Evolutionary conservation across 2,329 filamentous ascomycete species (phyloP).

Genomic region (Plenodomus biglobosus): DNA sequence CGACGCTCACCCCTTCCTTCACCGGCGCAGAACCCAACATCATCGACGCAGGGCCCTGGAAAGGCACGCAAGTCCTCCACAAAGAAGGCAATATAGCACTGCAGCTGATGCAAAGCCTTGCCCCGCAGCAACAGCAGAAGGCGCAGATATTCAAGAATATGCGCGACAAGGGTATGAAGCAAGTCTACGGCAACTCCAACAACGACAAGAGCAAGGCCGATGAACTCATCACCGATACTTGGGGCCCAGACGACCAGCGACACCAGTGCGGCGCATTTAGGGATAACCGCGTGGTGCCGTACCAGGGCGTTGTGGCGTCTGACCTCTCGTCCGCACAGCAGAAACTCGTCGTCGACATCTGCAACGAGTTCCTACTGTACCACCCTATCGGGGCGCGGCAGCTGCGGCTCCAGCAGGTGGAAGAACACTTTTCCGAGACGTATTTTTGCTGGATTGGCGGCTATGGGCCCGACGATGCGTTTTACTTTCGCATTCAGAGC

Average conservation of each 20-base stretch:
- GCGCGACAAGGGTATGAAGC: conserved; percentile 66
- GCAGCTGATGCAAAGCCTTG: conserved; percentile 68
- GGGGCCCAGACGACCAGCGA: conserved; percentile 80
- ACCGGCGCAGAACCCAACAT: conserved; percentile 78
- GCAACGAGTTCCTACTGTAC: conserved; percentile 68
- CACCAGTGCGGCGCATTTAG: conserved; percentile 77
- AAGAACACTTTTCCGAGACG: conserved; percentile 65
- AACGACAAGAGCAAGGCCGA: conserved; percentile 35
- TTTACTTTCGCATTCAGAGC: conserved; percentile 77
- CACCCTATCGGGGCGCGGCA: conserved; percentile 60
- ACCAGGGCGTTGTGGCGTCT: conserved; percentile 63
- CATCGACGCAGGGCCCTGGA: conserved; percentile 65
- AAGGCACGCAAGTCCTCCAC: conserved; percentile 67
- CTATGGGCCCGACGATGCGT: conserved; percentile 66
- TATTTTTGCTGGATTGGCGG: conserved; percentile 80
- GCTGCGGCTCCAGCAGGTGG: conserved; percentile 58
- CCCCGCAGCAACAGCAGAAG: conserved; percentile 47
- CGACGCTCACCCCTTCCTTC: conserved; percentile 73
- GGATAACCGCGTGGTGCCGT: conserved; percentile 75
- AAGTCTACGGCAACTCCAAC: conserved; percentile 35
- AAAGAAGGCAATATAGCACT: conserved; percentile 66
- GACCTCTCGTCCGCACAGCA: conserved; percentile 55
- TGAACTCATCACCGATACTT: conserved; percentile 57
- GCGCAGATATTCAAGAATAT: conserved; percentile 63
- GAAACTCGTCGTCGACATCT: conserved; percentile 58